Percentiles rank a stretch among this genome's conserved stretches.
Conservation (phyloP, 2,329 filamentous ascomycete genomes). For the Monosporascus ibericus region DNA sequence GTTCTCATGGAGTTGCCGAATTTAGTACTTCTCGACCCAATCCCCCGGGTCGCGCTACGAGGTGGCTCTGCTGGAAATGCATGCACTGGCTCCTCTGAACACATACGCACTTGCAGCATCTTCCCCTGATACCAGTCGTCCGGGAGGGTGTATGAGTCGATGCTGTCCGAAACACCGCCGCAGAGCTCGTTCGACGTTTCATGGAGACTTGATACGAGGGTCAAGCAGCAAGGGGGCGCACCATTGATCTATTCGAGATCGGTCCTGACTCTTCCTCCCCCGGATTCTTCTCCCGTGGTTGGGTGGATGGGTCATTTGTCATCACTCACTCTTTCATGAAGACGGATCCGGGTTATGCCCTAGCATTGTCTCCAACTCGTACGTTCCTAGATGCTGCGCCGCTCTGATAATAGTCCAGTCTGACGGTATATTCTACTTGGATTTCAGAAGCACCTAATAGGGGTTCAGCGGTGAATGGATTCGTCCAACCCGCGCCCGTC, state of each 20-base stretch:
- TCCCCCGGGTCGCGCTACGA: neutral
- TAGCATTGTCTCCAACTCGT: conserved; percentile 1
- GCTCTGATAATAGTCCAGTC: conserved; percentile 2
- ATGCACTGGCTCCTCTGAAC: too few species aligned
- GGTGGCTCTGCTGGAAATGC: neutral
- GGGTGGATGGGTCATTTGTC: neutral
- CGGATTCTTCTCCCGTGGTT: conserved; percentile 8
- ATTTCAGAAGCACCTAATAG: neutral
- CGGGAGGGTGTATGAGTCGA: neutral
- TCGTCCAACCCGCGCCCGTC: neutral
- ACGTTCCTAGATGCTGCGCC: conserved; percentile 8
- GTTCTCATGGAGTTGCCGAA: conserved; percentile 1
- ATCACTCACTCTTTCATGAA: conserved; percentile 2
- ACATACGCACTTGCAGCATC: too few species aligned
- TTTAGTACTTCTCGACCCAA: neutral
- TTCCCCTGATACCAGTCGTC: neutral
- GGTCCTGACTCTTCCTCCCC: conserved; percentile 7
- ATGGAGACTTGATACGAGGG: neutral
- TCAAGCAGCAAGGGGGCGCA: neutral
- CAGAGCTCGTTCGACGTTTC: neutral
- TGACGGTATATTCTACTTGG: neutral
- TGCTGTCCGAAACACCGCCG: neutral
- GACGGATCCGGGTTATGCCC: neutral
- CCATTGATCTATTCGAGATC: neutral
- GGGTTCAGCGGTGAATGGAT: neutral